Conservation (phyloP, 805 yeast species). For the Lachancea thermotolerans region DNA sequence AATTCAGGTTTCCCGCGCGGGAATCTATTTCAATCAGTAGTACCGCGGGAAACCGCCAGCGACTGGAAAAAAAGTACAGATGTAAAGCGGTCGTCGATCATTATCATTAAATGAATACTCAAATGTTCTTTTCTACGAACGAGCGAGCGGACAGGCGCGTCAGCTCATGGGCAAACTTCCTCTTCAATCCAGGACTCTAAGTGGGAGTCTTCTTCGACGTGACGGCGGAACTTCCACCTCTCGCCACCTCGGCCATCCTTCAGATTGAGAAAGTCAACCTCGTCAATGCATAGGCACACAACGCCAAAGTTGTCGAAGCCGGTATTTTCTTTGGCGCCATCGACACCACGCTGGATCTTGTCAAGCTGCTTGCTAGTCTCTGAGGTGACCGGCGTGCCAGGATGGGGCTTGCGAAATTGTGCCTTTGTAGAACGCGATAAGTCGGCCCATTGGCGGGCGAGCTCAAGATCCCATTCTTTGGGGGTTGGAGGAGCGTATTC, state of each 20-base stretch:
- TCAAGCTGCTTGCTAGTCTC: slow-evolving; percentile 55
- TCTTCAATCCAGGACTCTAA: slow-evolving; percentile 66
- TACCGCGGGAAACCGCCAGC: not conserved
- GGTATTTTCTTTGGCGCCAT: slow-evolving; percentile 61
- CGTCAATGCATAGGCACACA: slow-evolving; percentile 59
- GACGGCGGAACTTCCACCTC: slow-evolving; percentile 21
- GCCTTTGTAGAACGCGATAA: slow-evolving; percentile 55
- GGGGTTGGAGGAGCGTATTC: slow-evolving; percentile 40
- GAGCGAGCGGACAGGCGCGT: not conserved
- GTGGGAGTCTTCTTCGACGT: slow-evolving; percentile 38
- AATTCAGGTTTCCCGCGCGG: not conserved
- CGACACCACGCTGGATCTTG: slow-evolving; percentile 74
- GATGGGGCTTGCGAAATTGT: slow-evolving; percentile 66
- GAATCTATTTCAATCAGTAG: not conserved
- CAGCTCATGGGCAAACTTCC: slow-evolving; percentile 64
- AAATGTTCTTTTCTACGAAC: not conserved
- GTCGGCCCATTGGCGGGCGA: slow-evolving; percentile 53
- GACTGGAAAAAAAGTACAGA: not conserved
- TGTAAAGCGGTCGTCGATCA: not conserved
- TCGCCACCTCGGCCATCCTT: slow-evolving; percentile 39
- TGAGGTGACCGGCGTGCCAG: slow-evolving; percentile 52
- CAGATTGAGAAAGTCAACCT: slow-evolving; percentile 61
- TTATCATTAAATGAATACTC: not conserved
- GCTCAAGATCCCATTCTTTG: slow-evolving; percentile 64
- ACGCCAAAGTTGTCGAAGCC: slow-evolving; percentile 62